Evolutionary conservation across 768 basidiomycete genomes (phyloP), one percentile per base, ranked within the genome.

Genomic region (Sutorius australiensis): DNA sequence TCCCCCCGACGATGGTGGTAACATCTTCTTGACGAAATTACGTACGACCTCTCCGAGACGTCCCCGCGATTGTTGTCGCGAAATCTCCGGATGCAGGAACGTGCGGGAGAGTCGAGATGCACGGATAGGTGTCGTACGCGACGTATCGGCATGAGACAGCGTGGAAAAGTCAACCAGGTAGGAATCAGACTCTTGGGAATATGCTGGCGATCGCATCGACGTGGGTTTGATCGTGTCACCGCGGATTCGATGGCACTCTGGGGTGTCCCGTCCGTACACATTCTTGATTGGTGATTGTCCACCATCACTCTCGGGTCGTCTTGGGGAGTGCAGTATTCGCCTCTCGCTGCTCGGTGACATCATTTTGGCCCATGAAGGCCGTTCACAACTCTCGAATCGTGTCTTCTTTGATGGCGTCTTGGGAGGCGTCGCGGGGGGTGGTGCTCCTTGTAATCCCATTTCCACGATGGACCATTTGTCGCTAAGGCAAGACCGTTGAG

Each of bases 391-490:
- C 28, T 52, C 28, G 36, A 37, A 13, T 21, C 19, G n/a, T 1
- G 16, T 7, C 11, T 40, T 47, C 53, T 43, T 54, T 2, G 47
- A 4, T 19, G 48, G 51, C 16, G 38, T 51, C 43, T 56, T 57
- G 47, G 54, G 44, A 14, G 64, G 47, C 17, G 61, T 55, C 17
- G 8, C 14, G 12, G 58, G 33, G 6, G 40, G 31, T 6, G 52
- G 14, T 4, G 27, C 28, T 21, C 13, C 51, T 33, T 57, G 51
- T 44, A 69, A 48, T 10, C 66, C 66, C 54, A 63, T 52, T 17
- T 63, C 57, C 27, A 67, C 61, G 24, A 66, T 47, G 1, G 61
- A 52, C 67, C 67, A 67, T 38, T 65, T 62, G 56, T 69, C 66
- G 11, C 67, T 67, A 31, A 21, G 43, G 2, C 14, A 9, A 51